phyloP scores from a whole-genome alignment of 148 eudicot genomes.

The Simmondsia chinensis region DNA sequence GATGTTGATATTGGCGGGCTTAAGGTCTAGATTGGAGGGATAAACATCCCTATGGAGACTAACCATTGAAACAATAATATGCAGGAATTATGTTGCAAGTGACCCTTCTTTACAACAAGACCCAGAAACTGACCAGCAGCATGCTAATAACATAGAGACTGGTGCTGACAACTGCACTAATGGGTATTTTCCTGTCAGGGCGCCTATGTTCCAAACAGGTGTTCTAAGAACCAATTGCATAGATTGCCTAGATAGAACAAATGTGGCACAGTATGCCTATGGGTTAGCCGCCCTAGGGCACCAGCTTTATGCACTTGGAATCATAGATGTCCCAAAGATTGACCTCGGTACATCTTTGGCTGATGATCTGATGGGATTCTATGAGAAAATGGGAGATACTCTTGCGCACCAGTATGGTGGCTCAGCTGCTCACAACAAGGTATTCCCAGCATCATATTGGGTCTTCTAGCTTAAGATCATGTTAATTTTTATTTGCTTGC shows the following conservation, averaged over 20 bases:
- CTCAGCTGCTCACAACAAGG: conserved; percentile 96
- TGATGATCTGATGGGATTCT: conserved; percentile 63
- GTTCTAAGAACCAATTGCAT: conserved; percentile 91
- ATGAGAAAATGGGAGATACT: conserved; percentile 95
- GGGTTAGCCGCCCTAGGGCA: conserved; percentile 81
- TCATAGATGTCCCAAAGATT: conserved; percentile 42
- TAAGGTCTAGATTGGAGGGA: neutral
- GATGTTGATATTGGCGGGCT: too few species aligned
- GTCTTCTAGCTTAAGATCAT: too few species aligned
- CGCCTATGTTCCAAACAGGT: conserved; percentile 59
- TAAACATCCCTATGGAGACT: neutral
- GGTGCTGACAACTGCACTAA: conserved; percentile 15
- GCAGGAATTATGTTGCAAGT: conserved; percentile 32
- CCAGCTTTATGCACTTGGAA: conserved; percentile 61
- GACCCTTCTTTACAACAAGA: conserved; percentile 16
- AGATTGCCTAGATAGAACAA: conserved; percentile 88
- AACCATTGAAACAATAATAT: conserved; percentile 5
- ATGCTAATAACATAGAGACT: conserved; percentile 20
- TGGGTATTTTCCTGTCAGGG: conserved; percentile 27
- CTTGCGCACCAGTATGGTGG: conserved; percentile 95
- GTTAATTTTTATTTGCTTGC: too few species aligned
- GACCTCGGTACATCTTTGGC: conserved; percentile 73
- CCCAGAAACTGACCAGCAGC: conserved; percentile 18
- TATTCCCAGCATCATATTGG: conserved; percentile 15
- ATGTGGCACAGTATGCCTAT: conserved; percentile 92